Conservation (phyloP, 139 green algal genomes). For the Coelastrella sp. region DNA sequence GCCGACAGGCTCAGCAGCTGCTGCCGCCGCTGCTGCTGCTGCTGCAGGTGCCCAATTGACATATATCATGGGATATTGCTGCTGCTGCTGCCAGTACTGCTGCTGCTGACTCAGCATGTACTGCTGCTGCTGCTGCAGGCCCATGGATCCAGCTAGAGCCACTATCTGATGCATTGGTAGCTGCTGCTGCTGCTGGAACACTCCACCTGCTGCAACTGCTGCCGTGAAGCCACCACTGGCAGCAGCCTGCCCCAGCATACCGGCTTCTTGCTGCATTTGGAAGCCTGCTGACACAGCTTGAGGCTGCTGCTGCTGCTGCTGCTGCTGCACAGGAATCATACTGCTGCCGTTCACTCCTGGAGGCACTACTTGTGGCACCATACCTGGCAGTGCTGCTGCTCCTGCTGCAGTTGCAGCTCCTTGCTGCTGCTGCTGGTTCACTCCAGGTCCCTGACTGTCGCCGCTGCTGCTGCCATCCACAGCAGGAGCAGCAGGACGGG, state of each 20-base stretch:
- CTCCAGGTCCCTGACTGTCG: constrained; percentile 2
- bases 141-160: not conserved
- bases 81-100: not conserved
- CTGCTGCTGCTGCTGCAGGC: constrained; percentile 9
- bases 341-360: not conserved
- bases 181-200: not conserved
- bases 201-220: not conserved
- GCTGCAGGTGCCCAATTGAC: not conserved
- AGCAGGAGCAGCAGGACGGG: not conserved
- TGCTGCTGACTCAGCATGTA: not conserved
- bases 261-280: not conserved
- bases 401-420: not conserved
- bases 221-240: not conserved
- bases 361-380: not conserved
- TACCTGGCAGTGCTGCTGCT: not conserved
- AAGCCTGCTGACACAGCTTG: not conserved
- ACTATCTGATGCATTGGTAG: not conserved
- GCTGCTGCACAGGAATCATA: constrained; percentile 4
- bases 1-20: not conserved
- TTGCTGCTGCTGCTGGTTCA: not conserved
- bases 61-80: constrained; percentile 9
- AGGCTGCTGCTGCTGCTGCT: constrained; percentile 12
- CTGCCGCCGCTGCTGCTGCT: not conserved
- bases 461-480: constrained; percentile 8
- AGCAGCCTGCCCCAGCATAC: not conserved